phyloP scores from a whole-genome alignment of 208 protist genomes.

The Acanthamoeba lugdunensis region DNA sequence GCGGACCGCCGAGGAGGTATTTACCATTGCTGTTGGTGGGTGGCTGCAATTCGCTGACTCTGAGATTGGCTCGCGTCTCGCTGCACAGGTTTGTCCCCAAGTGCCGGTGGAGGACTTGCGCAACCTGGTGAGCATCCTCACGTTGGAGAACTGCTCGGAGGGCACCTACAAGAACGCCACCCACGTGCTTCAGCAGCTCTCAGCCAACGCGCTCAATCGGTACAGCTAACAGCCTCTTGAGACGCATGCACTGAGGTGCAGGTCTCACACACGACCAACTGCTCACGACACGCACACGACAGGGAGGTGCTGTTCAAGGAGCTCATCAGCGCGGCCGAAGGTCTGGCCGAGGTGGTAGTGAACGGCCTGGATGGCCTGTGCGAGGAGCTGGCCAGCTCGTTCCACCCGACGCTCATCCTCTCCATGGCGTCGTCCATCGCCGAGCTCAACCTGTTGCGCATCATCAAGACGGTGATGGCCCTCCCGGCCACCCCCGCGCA shows the following conservation, averaged over 20 bases:
- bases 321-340: slow-evolving; percentile 65
- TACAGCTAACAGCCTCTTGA: neutral
- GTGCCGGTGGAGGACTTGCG: slow-evolving; percentile 58
- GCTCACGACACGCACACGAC: neutral
- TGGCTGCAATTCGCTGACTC: neutral
- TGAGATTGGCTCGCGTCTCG: neutral
- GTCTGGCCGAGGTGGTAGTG: slow-evolving; percentile 61
- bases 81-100: slow-evolving; percentile 3
- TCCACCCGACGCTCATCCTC: slow-evolving; percentile 73
- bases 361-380: slow-evolving; percentile 25
- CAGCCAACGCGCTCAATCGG: slow-evolving; percentile 30
- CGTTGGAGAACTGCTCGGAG: slow-evolving; percentile 64
- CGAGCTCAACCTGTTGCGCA: slow-evolving; percentile 70
- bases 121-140: slow-evolving; percentile 61
- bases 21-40: neutral
- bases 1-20: slow-evolving; percentile 49
- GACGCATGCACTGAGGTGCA: neutral
- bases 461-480: slow-evolving; percentile 69
- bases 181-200: slow-evolving; percentile 43
- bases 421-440: slow-evolving; percentile 62
- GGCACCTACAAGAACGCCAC: slow-evolving; percentile 65
- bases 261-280: neutral
- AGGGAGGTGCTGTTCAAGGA: slow-evolving; percentile 65
- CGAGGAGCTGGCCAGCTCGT: slow-evolving; percentile 60
- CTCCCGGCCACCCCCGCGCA: slow-evolving; percentile 11